Conservation (phyloP, 1,284 basidiomycete species). For the Cutaneotrichosporon cutaneum region DNA sequence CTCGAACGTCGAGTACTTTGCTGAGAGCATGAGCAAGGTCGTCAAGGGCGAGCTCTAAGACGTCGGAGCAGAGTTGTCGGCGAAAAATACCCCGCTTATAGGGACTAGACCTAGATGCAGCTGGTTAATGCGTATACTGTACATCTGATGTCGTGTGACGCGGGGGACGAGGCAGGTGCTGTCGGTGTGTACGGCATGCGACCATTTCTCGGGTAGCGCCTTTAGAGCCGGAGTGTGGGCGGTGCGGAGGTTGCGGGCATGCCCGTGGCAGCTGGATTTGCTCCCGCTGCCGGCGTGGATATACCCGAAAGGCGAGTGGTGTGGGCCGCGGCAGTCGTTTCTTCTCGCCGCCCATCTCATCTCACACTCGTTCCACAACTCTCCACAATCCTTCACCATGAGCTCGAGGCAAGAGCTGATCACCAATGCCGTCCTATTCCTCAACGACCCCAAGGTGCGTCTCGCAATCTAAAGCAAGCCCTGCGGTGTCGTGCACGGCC, state of each 20-base stretch:
- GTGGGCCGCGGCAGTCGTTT: not conserved
- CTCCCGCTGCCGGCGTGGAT: conserved; percentile 3
- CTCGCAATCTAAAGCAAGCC: not conserved
- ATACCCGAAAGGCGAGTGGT: conserved; percentile 4
- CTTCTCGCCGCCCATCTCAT: not conserved
- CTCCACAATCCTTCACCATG: conserved; percentile 10
- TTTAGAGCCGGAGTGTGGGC: not conserved
- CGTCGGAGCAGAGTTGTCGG: not conserved
- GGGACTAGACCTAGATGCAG: conserved; percentile 1
- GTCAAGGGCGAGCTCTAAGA: conserved; percentile 64
- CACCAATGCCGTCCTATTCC: conserved; percentile 75
- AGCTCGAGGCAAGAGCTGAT: conserved; percentile 64
- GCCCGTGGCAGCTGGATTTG: not conserved
- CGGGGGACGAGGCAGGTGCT: too few species aligned
- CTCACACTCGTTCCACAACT: not conserved
- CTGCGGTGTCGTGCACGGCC: not conserved
- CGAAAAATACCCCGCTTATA: conserved; percentile 1
- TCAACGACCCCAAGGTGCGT: conserved; percentile 60
- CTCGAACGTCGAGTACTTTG: conserved; percentile 84
- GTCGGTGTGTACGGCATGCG: not conserved
- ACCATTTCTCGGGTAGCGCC: not conserved
- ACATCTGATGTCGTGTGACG: too few species aligned
- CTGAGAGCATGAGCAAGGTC: conserved; percentile 74
- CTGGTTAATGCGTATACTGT: conserved; percentile 1
- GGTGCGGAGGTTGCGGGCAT: not conserved